These are phyloP conservation scores for Candida saitoana DNA, from an alignment of 805 yeast species.

Conservation along the genomic window DNA sequence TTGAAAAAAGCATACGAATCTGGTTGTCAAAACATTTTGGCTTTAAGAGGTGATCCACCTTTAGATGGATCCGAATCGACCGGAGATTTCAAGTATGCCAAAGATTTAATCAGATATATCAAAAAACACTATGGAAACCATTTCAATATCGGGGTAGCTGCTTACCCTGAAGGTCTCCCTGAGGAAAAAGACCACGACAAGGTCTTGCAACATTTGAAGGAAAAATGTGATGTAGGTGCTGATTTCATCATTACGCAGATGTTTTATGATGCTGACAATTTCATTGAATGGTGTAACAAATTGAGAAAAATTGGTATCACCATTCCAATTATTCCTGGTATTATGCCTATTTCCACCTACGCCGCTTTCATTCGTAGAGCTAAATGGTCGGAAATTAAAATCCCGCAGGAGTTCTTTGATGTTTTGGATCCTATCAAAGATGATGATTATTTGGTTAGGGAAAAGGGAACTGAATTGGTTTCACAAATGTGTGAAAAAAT, in stretches of 20 bases:
- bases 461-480: constrained; percentile 75
- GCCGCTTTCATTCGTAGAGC: constrained; percentile 91
- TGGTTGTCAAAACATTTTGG: constrained; percentile 93
- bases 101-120: constrained; percentile 78
- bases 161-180: constrained; percentile 96
- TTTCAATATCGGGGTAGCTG: constrained; percentile 95
- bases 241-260: constrained; percentile 92
- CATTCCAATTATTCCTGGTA: constrained; percentile 93
- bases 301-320: constrained; percentile 69
- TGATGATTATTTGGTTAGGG: constrained; percentile 85
- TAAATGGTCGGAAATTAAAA: constrained; percentile 81
- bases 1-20: constrained; percentile 78
- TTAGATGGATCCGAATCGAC: constrained; percentile 66
- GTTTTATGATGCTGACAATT: constrained; percentile 90
- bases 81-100: constrained; percentile 86
- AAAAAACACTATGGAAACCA: constrained; percentile 75
- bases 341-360: constrained; percentile 97
- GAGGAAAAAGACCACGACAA: constrained; percentile 61
- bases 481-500: constrained; percentile 78
- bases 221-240: constrained; percentile 92
- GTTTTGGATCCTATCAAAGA: constrained; percentile 78
- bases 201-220: constrained; percentile 61
- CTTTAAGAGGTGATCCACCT: constrained; percentile 95
- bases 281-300: constrained; percentile 73
- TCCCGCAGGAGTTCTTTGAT: constrained; percentile 71